Evolutionary conservation across 257 asterid species (phyloP).

Genomic region (Schizonepeta tenuifolia): DNA sequence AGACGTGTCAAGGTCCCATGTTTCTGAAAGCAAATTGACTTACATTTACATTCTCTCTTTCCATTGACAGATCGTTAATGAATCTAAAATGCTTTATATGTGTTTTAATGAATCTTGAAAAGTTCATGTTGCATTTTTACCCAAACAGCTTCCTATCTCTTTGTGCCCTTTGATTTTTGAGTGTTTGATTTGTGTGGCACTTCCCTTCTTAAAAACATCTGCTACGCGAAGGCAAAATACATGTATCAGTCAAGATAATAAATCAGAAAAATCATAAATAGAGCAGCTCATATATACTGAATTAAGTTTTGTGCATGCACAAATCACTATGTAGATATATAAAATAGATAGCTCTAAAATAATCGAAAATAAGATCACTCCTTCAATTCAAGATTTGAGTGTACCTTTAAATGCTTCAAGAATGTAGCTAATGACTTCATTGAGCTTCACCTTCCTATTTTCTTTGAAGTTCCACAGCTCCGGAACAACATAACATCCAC

Average conservation of each 20-base stretch:
- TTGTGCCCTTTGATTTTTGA: too few species aligned
- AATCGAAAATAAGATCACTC: neutral
- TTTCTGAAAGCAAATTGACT: too few species aligned
- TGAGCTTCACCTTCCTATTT: constrained; percentile 47
- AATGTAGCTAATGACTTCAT: constrained; percentile 47
- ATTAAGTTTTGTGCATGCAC: too few species aligned
- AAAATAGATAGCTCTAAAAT: neutral
- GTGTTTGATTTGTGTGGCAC: neutral
- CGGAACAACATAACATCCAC: constrained; percentile 52
- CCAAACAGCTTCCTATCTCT: too few species aligned
- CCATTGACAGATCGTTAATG: too few species aligned
- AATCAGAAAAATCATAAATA: too few species aligned
- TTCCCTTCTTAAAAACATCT: neutral
- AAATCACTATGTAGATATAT: neutral
- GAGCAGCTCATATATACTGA: neutral
- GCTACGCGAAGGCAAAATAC: neutral
- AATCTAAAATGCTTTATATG: neutral
- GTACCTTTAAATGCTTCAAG: neutral
- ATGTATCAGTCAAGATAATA: neutral
- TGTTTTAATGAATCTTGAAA: too few species aligned
- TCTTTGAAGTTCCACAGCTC: constrained; percentile 66
- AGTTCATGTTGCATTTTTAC: too few species aligned
- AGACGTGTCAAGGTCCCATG: too few species aligned
- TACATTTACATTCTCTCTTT: neutral
- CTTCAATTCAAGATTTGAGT: neutral